Evolutionary conservation across 495 filamentous ascomycete genomes (phyloP).

Genomic region (Aspergillus coremiiformis): DNA sequence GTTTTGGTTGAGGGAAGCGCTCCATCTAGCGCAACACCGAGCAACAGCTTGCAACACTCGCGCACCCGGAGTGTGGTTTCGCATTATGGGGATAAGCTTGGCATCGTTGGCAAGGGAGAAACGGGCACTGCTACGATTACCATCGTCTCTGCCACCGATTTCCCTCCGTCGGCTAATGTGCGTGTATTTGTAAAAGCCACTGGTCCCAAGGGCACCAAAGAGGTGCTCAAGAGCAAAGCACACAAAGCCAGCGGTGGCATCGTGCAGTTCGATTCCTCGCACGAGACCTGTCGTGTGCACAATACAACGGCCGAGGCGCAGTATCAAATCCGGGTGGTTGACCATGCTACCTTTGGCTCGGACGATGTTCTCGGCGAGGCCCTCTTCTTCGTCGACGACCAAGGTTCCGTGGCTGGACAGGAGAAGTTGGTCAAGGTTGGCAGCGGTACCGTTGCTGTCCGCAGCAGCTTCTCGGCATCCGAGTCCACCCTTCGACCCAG

Average conservation of each 20-base stretch:
- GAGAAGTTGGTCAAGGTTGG: slow-evolving; percentile 72
- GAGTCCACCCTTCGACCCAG: slow-evolving; percentile 27
- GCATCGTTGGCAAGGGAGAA: slow-evolving; percentile 47
- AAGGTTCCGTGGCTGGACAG: slow-evolving; percentile 49
- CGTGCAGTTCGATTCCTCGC: slow-evolving; percentile 52
- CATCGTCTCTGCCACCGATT: slow-evolving; percentile 71
- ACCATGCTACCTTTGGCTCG: slow-evolving; percentile 72
- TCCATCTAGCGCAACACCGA: slow-evolving; percentile 30
- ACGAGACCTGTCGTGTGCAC: slow-evolving; percentile 67
- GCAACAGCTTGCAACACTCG: slow-evolving; percentile 44
- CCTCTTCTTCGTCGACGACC: slow-evolving; percentile 85
- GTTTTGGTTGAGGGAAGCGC: slow-evolving; percentile 26
- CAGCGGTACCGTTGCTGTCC: slow-evolving; percentile 56
- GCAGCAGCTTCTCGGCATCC: slow-evolving; percentile 50
- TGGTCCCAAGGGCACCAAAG: slow-evolving; percentile 59
- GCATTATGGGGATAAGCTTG: slow-evolving; percentile 37
- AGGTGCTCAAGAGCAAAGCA: slow-evolving; percentile 78
- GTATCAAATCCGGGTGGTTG: slow-evolving; percentile 78
- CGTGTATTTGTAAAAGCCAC: slow-evolving; percentile 67
- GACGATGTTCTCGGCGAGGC: slow-evolving; percentile 77
- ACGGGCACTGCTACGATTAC: slow-evolving; percentile 74
- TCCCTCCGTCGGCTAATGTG: slow-evolving; percentile 68
- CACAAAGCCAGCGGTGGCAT: slow-evolving; percentile 55
- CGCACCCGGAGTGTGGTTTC: slow-evolving; percentile 63
- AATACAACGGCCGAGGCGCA: slow-evolving; percentile 71